Evolutionary conservation across 2,329 filamentous ascomycete species (phyloP).

Genomic region (Exophiala bonariae): DNA sequence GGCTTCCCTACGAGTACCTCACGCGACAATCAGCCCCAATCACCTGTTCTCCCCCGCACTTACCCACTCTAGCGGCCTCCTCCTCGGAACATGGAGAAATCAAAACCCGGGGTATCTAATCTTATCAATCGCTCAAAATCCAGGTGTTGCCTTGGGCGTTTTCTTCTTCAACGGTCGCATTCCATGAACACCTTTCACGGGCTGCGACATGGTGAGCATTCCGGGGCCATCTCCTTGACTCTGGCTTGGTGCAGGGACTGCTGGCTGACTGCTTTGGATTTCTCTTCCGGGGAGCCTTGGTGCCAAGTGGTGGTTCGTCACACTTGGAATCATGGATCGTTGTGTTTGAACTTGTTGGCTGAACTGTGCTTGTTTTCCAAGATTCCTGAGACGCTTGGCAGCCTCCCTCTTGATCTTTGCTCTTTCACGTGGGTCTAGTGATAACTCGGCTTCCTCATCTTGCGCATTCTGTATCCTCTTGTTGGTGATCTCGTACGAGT

Average conservation of each 20-base stretch:
- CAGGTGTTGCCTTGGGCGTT: slow-evolving; percentile 16
- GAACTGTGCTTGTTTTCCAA: slow-evolving; percentile 13
- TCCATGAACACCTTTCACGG: slow-evolving; percentile 24
- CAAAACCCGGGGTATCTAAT: slow-evolving; percentile 23
- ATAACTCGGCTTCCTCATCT: slow-evolving; percentile 16
- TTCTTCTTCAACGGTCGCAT: slow-evolving; percentile 13
- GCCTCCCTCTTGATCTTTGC: slow-evolving; percentile 13
- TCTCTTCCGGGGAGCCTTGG: slow-evolving; percentile 12
- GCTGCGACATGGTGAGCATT: slow-evolving; percentile 22
- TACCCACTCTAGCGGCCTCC: neutral
- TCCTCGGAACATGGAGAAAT: slow-evolving; percentile 15
- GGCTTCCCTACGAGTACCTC: slow-evolving; percentile 3
- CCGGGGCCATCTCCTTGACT: slow-evolving; percentile 5
- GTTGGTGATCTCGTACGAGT: slow-evolving; percentile 19
- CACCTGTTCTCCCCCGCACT: slow-evolving; percentile 18
- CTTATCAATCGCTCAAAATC: slow-evolving; percentile 18
- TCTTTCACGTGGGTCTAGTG: slow-evolving; percentile 18
- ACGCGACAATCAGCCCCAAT: slow-evolving; percentile 19
- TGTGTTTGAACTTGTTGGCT: slow-evolving; percentile 16
- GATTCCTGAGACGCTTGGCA: slow-evolving; percentile 11
- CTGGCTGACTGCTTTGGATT: slow-evolving; percentile 22
- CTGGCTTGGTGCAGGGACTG: slow-evolving; percentile 12
- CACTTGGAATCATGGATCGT: slow-evolving; percentile 15
- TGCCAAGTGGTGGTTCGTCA: slow-evolving; percentile 1
- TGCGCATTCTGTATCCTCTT: slow-evolving; percentile 16